A percentile compares a stretch with the other conserved stretches of the same genome.
These are phyloP conservation scores for Naganishia friedmannii DNA, from an alignment of 768 basidiomycete species.

Conservation along the genomic window DNA sequence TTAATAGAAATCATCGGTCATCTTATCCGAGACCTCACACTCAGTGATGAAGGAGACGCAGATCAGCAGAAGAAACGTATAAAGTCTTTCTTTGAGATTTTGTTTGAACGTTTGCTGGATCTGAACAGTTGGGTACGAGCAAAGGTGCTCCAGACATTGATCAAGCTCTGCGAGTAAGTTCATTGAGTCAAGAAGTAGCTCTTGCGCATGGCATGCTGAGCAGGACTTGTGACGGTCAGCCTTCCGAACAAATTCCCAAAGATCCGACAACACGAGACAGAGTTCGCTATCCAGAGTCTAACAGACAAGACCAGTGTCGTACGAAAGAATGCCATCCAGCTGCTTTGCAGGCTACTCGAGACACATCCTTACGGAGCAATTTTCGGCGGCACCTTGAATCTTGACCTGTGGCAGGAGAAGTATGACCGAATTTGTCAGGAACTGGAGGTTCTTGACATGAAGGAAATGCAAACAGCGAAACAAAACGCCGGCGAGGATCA, in stretches of 20 bases:
- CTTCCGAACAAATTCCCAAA: constrained; percentile 78
- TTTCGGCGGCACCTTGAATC: constrained; percentile 75
- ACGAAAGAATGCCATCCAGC: constrained; percentile 74
- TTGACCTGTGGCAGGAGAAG: constrained; percentile 69
- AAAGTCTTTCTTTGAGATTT: constrained; percentile 71
- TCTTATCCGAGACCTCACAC: constrained; percentile 76
- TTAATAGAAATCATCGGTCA: constrained; percentile 84
- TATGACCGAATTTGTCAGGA: constrained; percentile 65
- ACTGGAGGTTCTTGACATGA: constrained; percentile 67
- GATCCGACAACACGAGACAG: constrained; percentile 71
- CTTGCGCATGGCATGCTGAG: not conserved
- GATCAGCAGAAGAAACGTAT: constrained; percentile 66
- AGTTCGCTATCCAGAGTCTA: constrained; percentile 71
- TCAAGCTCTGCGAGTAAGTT: constrained; percentile 68
- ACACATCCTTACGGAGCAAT: constrained; percentile 86
- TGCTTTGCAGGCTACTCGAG: constrained; percentile 69
- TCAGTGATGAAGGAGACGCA: constrained; percentile 55
- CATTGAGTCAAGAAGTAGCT: not conserved
- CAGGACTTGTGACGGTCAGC: constrained; percentile 36
- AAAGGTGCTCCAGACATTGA: constrained; percentile 75
- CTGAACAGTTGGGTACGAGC: constrained; percentile 83
- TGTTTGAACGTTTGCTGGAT: constrained; percentile 84
- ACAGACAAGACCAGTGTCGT: constrained; percentile 87
- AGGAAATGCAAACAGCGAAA: constrained; percentile 55
- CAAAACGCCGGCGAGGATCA: constrained; percentile 41